These are phyloP conservation scores for Adansonia digitata DNA, from an alignment of 345 rosid species.

Conservation along the genomic window DNA sequence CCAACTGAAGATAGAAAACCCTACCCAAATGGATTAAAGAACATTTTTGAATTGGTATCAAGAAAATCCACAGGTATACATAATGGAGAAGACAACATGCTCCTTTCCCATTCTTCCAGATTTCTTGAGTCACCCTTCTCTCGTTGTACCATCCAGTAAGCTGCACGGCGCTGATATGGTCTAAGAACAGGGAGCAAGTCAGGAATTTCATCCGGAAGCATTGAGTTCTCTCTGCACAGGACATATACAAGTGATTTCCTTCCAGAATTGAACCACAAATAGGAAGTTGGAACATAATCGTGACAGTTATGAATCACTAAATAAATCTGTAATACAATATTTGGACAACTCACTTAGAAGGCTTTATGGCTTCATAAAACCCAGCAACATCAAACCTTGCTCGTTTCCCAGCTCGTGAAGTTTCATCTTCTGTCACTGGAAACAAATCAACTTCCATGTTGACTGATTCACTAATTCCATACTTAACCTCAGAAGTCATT, in stretches of 20 bases:
- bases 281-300: slow-evolving; percentile 6
- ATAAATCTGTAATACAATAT: slow-evolving; percentile 2
- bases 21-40: slow-evolving; percentile 94
- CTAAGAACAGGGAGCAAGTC: slow-evolving; percentile 76
- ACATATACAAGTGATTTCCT: slow-evolving; percentile 9
- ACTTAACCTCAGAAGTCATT: slow-evolving; percentile 68
- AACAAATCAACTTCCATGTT: slow-evolving; percentile 26
- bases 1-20: slow-evolving; percentile 1
- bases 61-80: slow-evolving; percentile 61
- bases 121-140: slow-evolving; percentile 60
- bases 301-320: neutral
- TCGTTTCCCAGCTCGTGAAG: slow-evolving; percentile 33
- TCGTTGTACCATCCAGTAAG: slow-evolving; percentile 85
- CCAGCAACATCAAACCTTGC: slow-evolving; percentile 61
- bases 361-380: slow-evolving; percentile 95
- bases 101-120: slow-evolving; percentile 31
- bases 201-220: slow-evolving; percentile 60
- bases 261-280: neutral
- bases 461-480: slow-evolving; percentile 36
- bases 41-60: slow-evolving; percentile 64
- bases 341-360: slow-evolving; percentile 67
- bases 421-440: slow-evolving; percentile 22
- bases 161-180: slow-evolving; percentile 96
- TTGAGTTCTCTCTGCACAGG: slow-evolving; percentile 45
- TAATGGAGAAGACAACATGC: slow-evolving; percentile 57